Evolutionary conservation across 768 basidiomycete genomes (phyloP), one percentile per base, ranked within the genome.

Genomic region (Piloderma croceum): DNA sequence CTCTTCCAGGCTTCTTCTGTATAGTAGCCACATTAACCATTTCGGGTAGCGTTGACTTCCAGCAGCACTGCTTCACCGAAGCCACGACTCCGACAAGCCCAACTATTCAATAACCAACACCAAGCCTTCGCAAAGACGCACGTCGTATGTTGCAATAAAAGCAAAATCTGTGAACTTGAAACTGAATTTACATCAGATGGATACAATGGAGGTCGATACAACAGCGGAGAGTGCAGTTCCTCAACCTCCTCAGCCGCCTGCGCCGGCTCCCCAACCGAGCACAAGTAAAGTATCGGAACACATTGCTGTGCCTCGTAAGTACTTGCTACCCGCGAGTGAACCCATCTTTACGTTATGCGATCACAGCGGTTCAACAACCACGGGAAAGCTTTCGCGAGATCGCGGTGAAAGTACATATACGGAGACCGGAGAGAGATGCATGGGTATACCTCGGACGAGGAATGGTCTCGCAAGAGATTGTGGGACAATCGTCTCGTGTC

Each of bases 401-500:
- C 44, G 76, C 83, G 43, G 88, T 90, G 44, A 89, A 90, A 58
- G 85, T 90, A 15, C 88, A 90, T 52, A 82, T 88, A 49, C 73
- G 88, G 47, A 69, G 78, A 49, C 81, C 87, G 24, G 87, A 88
- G 41, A 77, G 68, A 54, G 88, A 90, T 58, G 73, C 81, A 13
- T 90, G 88, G 88, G 67, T 76, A 20, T 90, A 90, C 50, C 71
- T 89, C 36, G 88, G 88, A 9, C 75, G 87, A 53, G 88, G 79
- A 17, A 56, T 83, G 19, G 85, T 88, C 36, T 71, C 81, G 21
- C 83, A 89, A 46, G 88, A 90, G 60, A 60, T 83, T 23, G 63
- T 64, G 19, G 86, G 85, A 10, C 87, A 87, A 49, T 77, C 81
- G 25, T 86, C 83, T 47, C 81, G 83, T 58, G 81, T 90, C 49